Base-by-base conservation (phyloP, 2,329 filamentous ascomycete genomes). In the Ophiosphaerella korrae region DNA sequence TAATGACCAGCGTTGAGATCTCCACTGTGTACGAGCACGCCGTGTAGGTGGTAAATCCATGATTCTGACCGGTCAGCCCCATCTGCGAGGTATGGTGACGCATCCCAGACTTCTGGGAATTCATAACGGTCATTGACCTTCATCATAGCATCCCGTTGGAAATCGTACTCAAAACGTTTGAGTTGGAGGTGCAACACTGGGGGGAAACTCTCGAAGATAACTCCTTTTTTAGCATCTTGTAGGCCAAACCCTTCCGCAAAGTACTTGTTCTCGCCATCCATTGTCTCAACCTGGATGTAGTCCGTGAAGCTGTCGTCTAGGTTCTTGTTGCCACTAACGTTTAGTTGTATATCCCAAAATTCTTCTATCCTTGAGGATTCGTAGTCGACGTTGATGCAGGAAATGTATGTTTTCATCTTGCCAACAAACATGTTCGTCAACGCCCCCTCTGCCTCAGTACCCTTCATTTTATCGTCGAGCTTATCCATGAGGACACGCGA, bases 241-340 rank as follows among this genome's bases (percentile, higher is more conserved):
- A 97, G 82, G 64, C 94, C 94, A 77, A 90, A 88, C 41, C 94
- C 86, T 63, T 96, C 89, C 1, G 94, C 94, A 73, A 91, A 94
- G 71, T 99, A 99, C 74, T 97, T 96, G 78, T 99, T 99, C 72
- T 99, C 95, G 35, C 94, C 94, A 61, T 97, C 92, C 74, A 99
- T 88, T 31, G 92, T 96, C 75, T 99, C 94, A 32, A 97, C 93
- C 67, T 96, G 88, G 62, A 99, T 88, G 71, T 99, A 99, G 74
- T 97, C 92, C 70, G 87, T 87, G 79, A 99, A 97, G 70, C 93
- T 97, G 66, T 95, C 92, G 57, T 96, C 88, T 29, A 99, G 79
- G 55, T 89, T 93, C 77, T 90, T 92, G 80, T 96, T 97, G 29
- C 92, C 92, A 57, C 89, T 89, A 43, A 99, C 95, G 62, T 97